These are phyloP conservation scores for Ampelomyces quisqualis DNA, from an alignment of 2,329 filamentous ascomycete genomes.

Conservation along the genomic window DNA sequence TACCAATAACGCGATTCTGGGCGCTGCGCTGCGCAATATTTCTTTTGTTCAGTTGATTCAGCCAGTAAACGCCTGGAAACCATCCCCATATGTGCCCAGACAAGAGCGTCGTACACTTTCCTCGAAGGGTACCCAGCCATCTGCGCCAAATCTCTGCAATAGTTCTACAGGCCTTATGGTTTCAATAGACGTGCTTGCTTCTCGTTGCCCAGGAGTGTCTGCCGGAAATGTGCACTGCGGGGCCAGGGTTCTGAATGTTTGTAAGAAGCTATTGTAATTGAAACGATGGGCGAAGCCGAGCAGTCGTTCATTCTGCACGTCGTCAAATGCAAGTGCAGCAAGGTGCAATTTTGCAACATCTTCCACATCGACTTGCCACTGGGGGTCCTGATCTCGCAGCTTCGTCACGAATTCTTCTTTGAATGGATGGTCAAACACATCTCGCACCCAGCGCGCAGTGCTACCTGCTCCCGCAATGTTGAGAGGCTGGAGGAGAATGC, in stretches of 20 bases:
- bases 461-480: background rate
- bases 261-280: conserved; percentile 48
- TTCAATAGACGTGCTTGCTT: background rate
- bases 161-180: background rate
- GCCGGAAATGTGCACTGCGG: conserved; percentile 1
- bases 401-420: background rate
- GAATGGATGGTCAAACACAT: background rate
- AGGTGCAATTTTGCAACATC: conserved; percentile 55
- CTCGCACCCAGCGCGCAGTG: conserved; percentile 1
- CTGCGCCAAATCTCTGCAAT: background rate
- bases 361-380: conserved; percentile 53
- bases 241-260: conserved; percentile 32
- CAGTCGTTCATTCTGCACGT: conserved; percentile 51
- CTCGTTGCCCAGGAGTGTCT: conserved; percentile 1
- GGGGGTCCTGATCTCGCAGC: conserved; percentile 6
- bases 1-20: background rate
- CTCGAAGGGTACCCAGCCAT: background rate
- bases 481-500: background rate
- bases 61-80: background rate
- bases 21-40: background rate
- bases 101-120: conserved; percentile 1
- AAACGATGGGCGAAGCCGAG: conserved; percentile 53
- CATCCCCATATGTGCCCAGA: background rate
- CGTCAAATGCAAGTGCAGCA: conserved; percentile 49
- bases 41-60: background rate